These are phyloP conservation scores for Cochlearia excelsa DNA, from an alignment of 345 rosid species.

Conservation along the genomic window DNA sequence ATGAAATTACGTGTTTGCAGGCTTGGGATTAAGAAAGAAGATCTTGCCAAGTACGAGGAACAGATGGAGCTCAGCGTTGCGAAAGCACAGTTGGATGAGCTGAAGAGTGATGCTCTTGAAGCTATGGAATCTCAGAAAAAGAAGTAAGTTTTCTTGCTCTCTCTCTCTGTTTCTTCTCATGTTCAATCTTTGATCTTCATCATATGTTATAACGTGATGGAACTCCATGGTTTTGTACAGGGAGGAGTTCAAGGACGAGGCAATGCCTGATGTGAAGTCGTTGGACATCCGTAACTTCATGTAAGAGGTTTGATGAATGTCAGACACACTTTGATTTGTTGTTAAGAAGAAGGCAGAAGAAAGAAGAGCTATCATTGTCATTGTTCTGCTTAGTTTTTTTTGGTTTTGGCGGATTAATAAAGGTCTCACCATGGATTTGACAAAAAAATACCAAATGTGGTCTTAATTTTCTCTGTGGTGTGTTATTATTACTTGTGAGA, in stretches of 20 bases:
- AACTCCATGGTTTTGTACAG: conserved; percentile 35
- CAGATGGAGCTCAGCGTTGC: conserved; percentile 74
- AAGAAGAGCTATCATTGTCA: conserved; percentile 7
- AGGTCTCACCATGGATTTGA: background rate
- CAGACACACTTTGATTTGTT: conserved; percentile 30
- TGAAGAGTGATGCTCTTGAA: conserved; percentile 86
- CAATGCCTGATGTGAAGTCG: conserved; percentile 70
- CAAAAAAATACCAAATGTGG: background rate
- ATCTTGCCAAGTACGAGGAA: conserved; percentile 90
- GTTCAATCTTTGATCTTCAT: conserved; percentile 4
- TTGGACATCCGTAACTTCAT: conserved; percentile 91
- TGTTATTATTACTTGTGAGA: background rate
- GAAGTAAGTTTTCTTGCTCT: conserved; percentile 40
- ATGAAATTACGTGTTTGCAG: conserved; percentile 36
- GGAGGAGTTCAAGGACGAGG: conserved; percentile 93
- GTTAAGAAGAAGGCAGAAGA: conserved; percentile 22
- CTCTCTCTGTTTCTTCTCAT: background rate
- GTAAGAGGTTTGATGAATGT: conserved; percentile 37
- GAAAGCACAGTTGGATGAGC: conserved; percentile 80
- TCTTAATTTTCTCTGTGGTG: background rate
- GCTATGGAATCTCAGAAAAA: conserved; percentile 95
- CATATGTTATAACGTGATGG: conserved; percentile 1
- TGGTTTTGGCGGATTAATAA: background rate
- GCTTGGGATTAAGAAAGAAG: conserved; percentile 83
- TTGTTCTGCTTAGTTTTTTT: conserved; percentile 17